Base-by-base conservation (phyloP, 1,139 yeast genomes). In the Debaryomycetaceae sp. region DNA sequence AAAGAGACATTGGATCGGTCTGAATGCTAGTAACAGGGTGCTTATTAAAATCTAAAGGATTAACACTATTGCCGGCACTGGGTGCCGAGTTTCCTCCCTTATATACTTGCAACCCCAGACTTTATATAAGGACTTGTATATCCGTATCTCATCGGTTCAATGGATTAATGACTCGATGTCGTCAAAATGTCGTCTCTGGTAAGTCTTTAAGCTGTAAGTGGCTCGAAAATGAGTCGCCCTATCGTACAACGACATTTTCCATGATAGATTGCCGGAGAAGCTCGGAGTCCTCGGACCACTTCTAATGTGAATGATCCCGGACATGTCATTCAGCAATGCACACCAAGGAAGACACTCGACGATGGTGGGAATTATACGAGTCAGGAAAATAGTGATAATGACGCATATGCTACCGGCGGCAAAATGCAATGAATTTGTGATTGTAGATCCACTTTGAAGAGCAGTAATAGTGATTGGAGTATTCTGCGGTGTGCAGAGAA, bases 41-140 rank as follows among this genome's bases (percentile, higher is more conserved):
- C 0, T 67, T 83, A 4, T 63, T 72, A 39, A 67, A 90, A 33
- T 79, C 85, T 2, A 61, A 85, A 5, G 72, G 74, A 1, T 67
- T 87, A 20, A 78, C 82, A 0, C 89, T 83, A 50, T 72, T 80
- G 0, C 62, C 20, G 20, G 20, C 20, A 17, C 20, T 17, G 20
- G 3, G 20, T 17, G 20, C 20, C 20, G 20, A 17, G 20, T 27
- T 27, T 27, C 11, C 11, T 11, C 11, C 11, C 31, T 27, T 27
- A 8, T 27, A 27, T 27, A 27, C 11, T 27, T 27, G 11, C 31
- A 27, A 27, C 31, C 31, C 31, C 31, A 27, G 31, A 27, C 31
- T 27, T 27, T 27, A 27, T 27, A 7, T 27, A 8, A 27, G 31
- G 31, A 27, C 31, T 27, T 27, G 11, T 27, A 27, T 8, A 27